Evolutionary conservation across 768 basidiomycete species (phyloP), one percentile per base, ranked within the genome.

Genomic region (Glaciozyma martinii): DNA sequence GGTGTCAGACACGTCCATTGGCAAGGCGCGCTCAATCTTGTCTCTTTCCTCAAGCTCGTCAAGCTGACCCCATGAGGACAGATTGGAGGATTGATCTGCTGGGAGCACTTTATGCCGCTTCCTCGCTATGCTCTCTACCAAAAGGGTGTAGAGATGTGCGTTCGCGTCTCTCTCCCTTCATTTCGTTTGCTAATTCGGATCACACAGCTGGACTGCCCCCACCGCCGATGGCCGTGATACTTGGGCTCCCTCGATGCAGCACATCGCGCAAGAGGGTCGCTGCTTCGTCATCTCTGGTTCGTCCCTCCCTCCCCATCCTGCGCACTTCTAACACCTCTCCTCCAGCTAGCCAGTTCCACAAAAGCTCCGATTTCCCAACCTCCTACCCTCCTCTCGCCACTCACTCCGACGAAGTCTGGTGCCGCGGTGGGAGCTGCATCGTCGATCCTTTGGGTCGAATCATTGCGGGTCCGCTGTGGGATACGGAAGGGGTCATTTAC

Each of bases 31-130:
- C 9, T 27, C 15, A 10, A 40, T 27, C 8, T 18, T 40, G 7
- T 23, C n/a, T 54, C 40, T 53, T 50, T 32, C 9, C n/a, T 42
- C 18, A 50, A 7, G 15, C 23, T 32, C 21, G 40, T 29, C 12
- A 32, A 27, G 10, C 12, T 63, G 12, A 53, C 37, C 40, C 50
- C 59, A 0, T 18, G 49, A 33, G 50, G n/a, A 62, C 60, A 4
- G 58, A 59, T 56, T 43, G 56, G 60, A 32, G 60, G 55, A 21
- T 25, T 47, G 56, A 54, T 58, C n/a, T 59, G 47, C 59, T 85
- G 85, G 85, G 85, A 86, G 66, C 85, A 86, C 71, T 85, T 84
- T 66, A 85, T 85, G 84, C 85, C 85, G 25, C 71, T 85, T 7
- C 19, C 40, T 23, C 57, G 63, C 2, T 59, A 59, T 25, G 63